A percentile compares a stretch with the other conserved stretches of the same genome.
Evolutionary conservation across 2,329 filamentous ascomycete species (phyloP).

Genomic region (Aureobasidium mangrovei): DNA sequence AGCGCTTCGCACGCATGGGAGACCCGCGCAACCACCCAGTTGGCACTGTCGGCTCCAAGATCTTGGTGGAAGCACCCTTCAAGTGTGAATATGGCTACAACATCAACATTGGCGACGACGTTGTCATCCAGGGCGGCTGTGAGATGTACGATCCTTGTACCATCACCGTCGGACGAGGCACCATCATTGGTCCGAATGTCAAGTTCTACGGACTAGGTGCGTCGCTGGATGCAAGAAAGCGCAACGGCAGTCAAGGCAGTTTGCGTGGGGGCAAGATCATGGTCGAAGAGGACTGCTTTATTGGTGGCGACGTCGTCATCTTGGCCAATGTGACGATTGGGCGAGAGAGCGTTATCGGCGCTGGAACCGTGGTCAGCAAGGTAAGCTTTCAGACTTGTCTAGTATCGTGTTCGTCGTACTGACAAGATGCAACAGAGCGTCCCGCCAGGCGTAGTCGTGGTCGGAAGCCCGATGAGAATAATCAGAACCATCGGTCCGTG

Average conservation of each 20-base stretch:
- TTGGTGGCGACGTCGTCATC: constrained; percentile 55
- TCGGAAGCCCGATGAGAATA: constrained; percentile 39
- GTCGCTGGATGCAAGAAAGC: constrained; percentile 61
- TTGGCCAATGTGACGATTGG: constrained; percentile 47
- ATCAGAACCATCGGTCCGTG: background rate
- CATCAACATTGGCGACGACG: constrained; percentile 75
- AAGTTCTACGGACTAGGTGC: constrained; percentile 74
- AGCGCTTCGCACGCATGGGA: constrained; percentile 28
- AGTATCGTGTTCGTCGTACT: background rate
- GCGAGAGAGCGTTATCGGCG: constrained; percentile 44
- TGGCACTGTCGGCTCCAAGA: constrained; percentile 63
- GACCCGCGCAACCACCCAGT: constrained; percentile 40
- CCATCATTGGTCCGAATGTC: constrained; percentile 66
- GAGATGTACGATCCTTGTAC: constrained; percentile 78
- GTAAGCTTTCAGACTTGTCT: constrained; percentile 37
- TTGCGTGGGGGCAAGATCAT: constrained; percentile 62
- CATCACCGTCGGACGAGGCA: constrained; percentile 71
- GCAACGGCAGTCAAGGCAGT: constrained; percentile 64
- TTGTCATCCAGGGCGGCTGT: constrained; percentile 75
- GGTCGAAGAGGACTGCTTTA: constrained; percentile 65
- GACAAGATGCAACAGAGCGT: constrained; percentile 31
- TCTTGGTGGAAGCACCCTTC: constrained; percentile 79
- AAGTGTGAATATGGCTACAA: constrained; percentile 95
- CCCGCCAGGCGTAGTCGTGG: constrained; percentile 37
- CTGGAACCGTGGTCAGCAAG: constrained; percentile 47